Percentiles rank a stretch among this genome's conserved stretches.
Conservation (phyloP, 352 stramenopile genomes). For the Pythium scleroteichum region DNA sequence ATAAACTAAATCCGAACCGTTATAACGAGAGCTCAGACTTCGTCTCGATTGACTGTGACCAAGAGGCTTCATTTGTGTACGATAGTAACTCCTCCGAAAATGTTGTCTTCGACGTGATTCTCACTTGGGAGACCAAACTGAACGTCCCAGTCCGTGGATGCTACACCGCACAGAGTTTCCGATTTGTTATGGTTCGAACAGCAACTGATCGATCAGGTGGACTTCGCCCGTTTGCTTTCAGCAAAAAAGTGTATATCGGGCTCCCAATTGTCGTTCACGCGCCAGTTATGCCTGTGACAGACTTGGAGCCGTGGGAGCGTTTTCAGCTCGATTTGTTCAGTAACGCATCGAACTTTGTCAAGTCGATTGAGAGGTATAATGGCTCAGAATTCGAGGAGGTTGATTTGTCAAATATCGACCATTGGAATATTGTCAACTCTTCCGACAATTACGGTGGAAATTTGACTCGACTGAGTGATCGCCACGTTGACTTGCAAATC, state of each 20-base stretch:
- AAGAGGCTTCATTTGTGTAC: slow-evolving; percentile 5
- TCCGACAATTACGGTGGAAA: not conserved
- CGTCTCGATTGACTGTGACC: slow-evolving; percentile 2
- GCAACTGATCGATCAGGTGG: not conserved
- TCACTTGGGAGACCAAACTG: slow-evolving; percentile 15
- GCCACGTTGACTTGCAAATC: slow-evolving; percentile 19
- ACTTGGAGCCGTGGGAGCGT: not conserved
- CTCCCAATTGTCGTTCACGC: slow-evolving; percentile 24
- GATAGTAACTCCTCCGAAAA: slow-evolving; percentile 7
- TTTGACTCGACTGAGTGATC: not conserved
- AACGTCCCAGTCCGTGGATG: slow-evolving; percentile 8
- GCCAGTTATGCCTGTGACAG: slow-evolving; percentile 18
- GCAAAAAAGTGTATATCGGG: slow-evolving; percentile 27
- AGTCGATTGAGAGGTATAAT: slow-evolving; percentile 13
- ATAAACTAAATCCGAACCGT: not conserved
- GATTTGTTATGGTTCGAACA: slow-evolving; percentile 20
- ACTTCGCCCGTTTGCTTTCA: slow-evolving; percentile 29
- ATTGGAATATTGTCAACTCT: not conserved
- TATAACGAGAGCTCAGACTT: slow-evolving; percentile 20
- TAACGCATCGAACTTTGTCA: slow-evolving; percentile 12
- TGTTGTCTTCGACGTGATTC: slow-evolving; percentile 16
- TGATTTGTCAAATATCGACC: not conserved
- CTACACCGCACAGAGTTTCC: slow-evolving; percentile 16
- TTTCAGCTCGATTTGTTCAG: slow-evolving; percentile 12
- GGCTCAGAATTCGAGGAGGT: not conserved